Conservation (phyloP, 2,329 filamentous ascomycete genomes). For the Westerdykella ornata region DNA sequence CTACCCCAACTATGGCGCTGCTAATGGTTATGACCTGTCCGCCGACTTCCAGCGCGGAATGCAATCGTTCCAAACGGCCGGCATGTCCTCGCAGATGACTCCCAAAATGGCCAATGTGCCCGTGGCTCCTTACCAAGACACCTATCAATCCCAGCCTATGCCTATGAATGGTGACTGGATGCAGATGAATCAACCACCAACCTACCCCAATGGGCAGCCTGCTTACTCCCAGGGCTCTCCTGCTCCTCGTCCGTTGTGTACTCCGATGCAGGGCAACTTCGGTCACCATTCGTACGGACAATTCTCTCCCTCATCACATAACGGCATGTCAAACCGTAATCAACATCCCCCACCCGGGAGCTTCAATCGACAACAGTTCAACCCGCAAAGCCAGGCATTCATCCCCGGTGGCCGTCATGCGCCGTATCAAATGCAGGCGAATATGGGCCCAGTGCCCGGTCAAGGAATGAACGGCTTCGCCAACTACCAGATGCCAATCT, state of each 20-base stretch:
- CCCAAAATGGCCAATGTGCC: slow-evolving; percentile 34
- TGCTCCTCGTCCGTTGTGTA: slow-evolving; percentile 32
- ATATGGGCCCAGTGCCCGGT: slow-evolving; percentile 23
- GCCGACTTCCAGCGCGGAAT: slow-evolving; percentile 43
- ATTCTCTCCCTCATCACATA: slow-evolving; percentile 58
- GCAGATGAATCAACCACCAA: slow-evolving; percentile 26
- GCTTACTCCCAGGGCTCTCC: slow-evolving; percentile 22
- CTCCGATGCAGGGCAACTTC: slow-evolving; percentile 18
- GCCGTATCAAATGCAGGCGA: slow-evolving; percentile 29
- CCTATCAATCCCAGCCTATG: slow-evolving; percentile 27
- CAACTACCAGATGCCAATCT: slow-evolving; percentile 20
- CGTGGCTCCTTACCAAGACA: slow-evolving; percentile 31
- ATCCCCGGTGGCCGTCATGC: slow-evolving; percentile 55
- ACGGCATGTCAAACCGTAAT: slow-evolving; percentile 57
- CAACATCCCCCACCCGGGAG: slow-evolving; percentile 81
- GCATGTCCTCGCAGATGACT: slow-evolving; percentile 30
- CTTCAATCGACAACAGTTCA: slow-evolving; percentile 80
- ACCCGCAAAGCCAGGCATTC: slow-evolving; percentile 90
- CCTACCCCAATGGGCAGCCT: slow-evolving; percentile 22
- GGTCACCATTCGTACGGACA: slow-evolving; percentile 69
- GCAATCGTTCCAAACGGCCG: slow-evolving; percentile 39
- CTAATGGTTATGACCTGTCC: slow-evolving; percentile 40
- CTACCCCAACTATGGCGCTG: slow-evolving; percentile 24
- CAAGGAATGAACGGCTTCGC: slow-evolving; percentile 30
- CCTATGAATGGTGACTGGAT: slow-evolving; percentile 29